Evolutionary conservation across 768 basidiomycete species (phyloP).

Genomic region (Sarcodon aspratus): DNA sequence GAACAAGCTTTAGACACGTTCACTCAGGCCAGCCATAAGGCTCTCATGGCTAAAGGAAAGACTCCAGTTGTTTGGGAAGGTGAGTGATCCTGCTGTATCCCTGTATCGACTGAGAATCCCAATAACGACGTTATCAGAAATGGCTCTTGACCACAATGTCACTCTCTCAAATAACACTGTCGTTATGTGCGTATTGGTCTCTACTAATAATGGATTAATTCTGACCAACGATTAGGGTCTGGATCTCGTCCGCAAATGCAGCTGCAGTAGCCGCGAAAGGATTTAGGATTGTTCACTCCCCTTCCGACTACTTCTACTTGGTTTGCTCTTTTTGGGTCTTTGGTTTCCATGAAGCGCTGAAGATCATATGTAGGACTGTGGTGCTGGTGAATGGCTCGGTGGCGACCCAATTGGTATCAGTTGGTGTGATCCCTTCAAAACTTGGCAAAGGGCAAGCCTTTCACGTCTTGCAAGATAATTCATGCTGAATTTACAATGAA

Average conservation of each 20-base stretch:
- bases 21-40: slow-evolving; percentile 20
- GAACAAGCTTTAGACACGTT: slow-evolving; percentile 28
- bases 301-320: slow-evolving; percentile 73
- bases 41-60: slow-evolving; percentile 25
- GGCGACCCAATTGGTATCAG: slow-evolving; percentile 37
- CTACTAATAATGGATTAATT: slow-evolving; percentile 1
- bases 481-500: slow-evolving; percentile 17
- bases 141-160: slow-evolving; percentile 26
- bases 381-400: slow-evolving; percentile 62
- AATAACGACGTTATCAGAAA: slow-evolving; percentile 6
- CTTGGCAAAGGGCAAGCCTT: slow-evolving; percentile 53
- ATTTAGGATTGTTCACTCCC: slow-evolving; percentile 51
- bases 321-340: slow-evolving; percentile 15
- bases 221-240: slow-evolving; percentile 33
- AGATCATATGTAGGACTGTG: slow-evolving; percentile 38
- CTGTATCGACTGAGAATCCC: no score
- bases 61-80: slow-evolving; percentile 36
- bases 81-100: no score
- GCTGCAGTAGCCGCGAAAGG: slow-evolving; percentile 49
- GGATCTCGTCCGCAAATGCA: slow-evolving; percentile 58
- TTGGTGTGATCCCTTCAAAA: slow-evolving; percentile 76
- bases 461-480: background rate
- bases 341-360: slow-evolving; percentile 1
- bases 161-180: slow-evolving; percentile 29
- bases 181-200: slow-evolving; percentile 32